Evolutionary conservation across 2,329 filamentous ascomycete species (phyloP).

Genomic region (Penicillium janthinellum): DNA sequence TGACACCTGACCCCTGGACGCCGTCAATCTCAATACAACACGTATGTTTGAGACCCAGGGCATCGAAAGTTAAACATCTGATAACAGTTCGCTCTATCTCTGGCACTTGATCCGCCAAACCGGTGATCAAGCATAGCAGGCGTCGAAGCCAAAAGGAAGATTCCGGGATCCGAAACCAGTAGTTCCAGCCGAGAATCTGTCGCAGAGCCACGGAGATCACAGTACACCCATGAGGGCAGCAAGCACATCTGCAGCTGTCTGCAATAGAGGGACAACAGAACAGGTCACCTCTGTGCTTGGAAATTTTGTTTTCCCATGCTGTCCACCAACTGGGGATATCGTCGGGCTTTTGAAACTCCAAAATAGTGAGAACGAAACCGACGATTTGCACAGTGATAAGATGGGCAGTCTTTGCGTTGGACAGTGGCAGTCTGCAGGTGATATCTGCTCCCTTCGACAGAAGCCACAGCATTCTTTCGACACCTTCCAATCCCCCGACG

Average conservation of each 20-base stretch:
- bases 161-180: background rate
- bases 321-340: background rate
- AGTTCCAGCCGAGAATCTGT: background rate
- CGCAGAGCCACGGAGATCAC: background rate
- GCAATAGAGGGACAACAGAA: background rate
- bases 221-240: background rate
- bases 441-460: background rate
- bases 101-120: background rate
- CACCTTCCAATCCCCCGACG: background rate
- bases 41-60: background rate
- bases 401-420: background rate
- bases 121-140: background rate
- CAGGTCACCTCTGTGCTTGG: background rate
- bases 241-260: background rate
- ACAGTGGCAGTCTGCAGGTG: background rate
- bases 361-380: background rate
- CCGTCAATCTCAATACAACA: constrained; percentile 3
- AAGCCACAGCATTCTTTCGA: background rate
- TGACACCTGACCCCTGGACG: background rate
- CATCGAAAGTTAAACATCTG: background rate
- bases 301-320: background rate
- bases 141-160: background rate
- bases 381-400: background rate
- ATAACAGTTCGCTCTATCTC: background rate
- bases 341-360: background rate